phyloP scores from a whole-genome alignment of 805 yeast genomes.

The Saccharomyces mikatae region DNA sequence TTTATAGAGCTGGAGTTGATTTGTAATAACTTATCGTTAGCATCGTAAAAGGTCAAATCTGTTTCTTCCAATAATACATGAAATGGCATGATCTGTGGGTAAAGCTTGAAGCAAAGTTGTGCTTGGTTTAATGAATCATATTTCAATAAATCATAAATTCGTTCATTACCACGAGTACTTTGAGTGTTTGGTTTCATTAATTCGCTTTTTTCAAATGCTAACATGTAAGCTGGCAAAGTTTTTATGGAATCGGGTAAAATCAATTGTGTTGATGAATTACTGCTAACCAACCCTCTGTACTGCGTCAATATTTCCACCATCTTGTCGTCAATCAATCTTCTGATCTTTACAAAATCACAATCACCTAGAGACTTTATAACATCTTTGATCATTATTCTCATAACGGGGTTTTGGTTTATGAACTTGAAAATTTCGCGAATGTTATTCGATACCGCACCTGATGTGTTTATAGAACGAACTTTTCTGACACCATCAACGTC shows the following conservation, averaged over 20 bases:
- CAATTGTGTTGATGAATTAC: conserved; percentile 49
- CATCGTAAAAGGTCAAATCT: conserved; percentile 45
- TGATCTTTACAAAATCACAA: conserved; percentile 41
- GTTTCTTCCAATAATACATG: conserved; percentile 49
- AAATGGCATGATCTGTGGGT: conserved; percentile 71
- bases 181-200: conserved; percentile 40
- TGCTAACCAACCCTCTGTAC: conserved; percentile 43
- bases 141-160: conserved; percentile 43
- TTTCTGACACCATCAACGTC: conserved; percentile 67
- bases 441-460: conserved; percentile 73
- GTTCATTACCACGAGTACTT: conserved; percentile 48
- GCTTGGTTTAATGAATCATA: conserved; percentile 43
- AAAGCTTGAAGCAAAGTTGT: conserved; percentile 54
- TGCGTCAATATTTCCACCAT: conserved; percentile 49
- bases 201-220: conserved; percentile 61
- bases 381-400: conserved; percentile 47
- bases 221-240: conserved; percentile 57
- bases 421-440: conserved; percentile 67
- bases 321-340: conserved; percentile 45
- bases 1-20: conserved; percentile 37
- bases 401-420: conserved; percentile 65
- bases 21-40: conserved; percentile 35
- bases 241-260: conserved; percentile 75
- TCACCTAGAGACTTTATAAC: conserved; percentile 34
- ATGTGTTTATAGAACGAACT: conserved; percentile 77